phyloP scores from a whole-genome alignment of 2,329 filamentous ascomycete genomes.

The Ustulina deusta region DNA sequence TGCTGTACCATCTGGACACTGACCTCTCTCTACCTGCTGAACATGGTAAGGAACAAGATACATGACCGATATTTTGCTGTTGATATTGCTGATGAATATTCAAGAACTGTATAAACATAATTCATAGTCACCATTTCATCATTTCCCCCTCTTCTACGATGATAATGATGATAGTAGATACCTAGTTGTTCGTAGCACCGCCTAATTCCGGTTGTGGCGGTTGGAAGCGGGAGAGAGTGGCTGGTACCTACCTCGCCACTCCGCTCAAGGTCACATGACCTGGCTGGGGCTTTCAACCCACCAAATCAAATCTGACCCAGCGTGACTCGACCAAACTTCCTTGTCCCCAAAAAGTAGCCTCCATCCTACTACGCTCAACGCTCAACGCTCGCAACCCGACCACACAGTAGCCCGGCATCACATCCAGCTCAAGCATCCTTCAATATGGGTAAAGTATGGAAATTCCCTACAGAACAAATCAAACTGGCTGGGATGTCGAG shows the following conservation, averaged over 20 bases:
- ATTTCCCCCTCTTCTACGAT: no score
- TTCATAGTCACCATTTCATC: no score
- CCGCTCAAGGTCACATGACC: constrained; percentile 39
- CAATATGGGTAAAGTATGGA: constrained; percentile 54
- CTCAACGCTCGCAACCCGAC: constrained; percentile 17
- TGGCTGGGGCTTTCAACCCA: constrained; percentile 31
- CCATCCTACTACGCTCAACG: constrained; percentile 21
- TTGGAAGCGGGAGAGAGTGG: no score
- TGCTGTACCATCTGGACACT: background rate
- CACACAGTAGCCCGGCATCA: constrained; percentile 37
- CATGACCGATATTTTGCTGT: background rate
- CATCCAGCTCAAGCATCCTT: constrained; percentile 43
- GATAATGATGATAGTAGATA: no score
- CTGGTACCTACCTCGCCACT: background rate
- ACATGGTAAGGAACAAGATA: background rate
- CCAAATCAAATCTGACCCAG: constrained; percentile 33
- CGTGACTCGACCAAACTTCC: constrained; percentile 25
- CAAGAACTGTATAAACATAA: no score
- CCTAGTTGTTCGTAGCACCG: no score
- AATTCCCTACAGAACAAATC: background rate
- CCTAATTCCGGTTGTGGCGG: no score
- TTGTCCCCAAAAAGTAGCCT: constrained; percentile 20
- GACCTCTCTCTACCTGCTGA: background rate
- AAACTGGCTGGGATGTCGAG: no score
- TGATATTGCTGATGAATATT: no score